phyloP scores from a whole-genome alignment of 345 rosid species.

The Xanthoceras sorbifolium region DNA sequence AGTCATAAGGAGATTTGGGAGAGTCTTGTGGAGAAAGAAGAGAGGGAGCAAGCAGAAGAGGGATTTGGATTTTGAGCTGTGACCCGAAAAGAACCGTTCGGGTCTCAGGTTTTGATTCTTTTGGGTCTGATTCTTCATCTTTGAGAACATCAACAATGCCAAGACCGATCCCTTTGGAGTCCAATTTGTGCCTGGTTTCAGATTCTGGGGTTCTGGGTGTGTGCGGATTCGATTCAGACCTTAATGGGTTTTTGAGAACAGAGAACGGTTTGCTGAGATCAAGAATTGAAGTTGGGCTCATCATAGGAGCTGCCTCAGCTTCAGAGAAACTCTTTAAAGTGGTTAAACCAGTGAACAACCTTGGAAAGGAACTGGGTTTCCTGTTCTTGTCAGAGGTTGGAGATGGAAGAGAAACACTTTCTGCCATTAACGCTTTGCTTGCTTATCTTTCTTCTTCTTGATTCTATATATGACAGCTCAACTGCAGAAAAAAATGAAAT shows the following conservation, averaged over 20 bases:
- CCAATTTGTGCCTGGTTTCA: slow-evolving; percentile 53
- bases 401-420: slow-evolving; percentile 34
- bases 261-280: slow-evolving; percentile 70
- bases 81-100: slow-evolving; percentile 74
- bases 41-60: slow-evolving; percentile 36
- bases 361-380: slow-evolving; percentile 60
- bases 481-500: slow-evolving; percentile 21
- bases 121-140: slow-evolving; percentile 38
- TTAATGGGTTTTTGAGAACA: slow-evolving; percentile 62
- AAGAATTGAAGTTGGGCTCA: slow-evolving; percentile 90
- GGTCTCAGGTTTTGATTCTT: slow-evolving; percentile 48
- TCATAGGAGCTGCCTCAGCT: slow-evolving; percentile 39
- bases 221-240: slow-evolving; percentile 40
- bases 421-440: slow-evolving; percentile 57
- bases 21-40: slow-evolving; percentile 41
- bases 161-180: slow-evolving; percentile 62
- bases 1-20: slow-evolving; percentile 61
- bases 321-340: slow-evolving; percentile 57
- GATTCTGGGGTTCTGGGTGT: slow-evolving; percentile 41
- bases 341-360: slow-evolving; percentile 57
- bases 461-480: neutral
- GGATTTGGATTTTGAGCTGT: slow-evolving; percentile 76
- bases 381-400: slow-evolving; percentile 40
- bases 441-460: no score
- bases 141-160: slow-evolving; percentile 66